Base-by-base conservation (phyloP, 768 basidiomycete genomes). In the Tricholoma saponaceum region DNA sequence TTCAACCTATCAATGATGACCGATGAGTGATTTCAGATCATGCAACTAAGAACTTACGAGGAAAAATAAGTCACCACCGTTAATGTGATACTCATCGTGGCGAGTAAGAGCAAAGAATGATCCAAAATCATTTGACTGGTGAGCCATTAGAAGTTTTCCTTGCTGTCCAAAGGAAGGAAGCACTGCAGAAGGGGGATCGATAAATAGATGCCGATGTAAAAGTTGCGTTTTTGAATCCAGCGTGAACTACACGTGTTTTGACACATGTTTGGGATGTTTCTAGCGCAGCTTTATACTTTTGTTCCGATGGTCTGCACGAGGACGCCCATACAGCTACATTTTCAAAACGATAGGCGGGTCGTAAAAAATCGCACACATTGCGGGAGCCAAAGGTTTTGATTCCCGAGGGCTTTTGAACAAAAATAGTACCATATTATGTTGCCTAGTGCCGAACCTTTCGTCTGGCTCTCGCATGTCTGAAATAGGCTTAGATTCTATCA, bases 1-100 rank as follows among this genome's bases (percentile, higher is more conserved):
- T 58, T 83, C 81, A 20, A 82, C 80, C 83, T 85, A 61, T 28
- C 4, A 30, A 25, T 26, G 49, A 30, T 32, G 64, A 64, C 70
- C 10, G 72, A 73, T 18, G 70, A 72, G 28, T 69, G 71, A 39
- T 73, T 72, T 0, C 72, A 63, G 0, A 69, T 65, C 52, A 32
- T 9, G 64, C 62, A 41, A 30, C 26, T 37, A 12, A 47, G 20
- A 52, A 77, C 80, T 61, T 75, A 84, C 83, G 30, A 80, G 56
- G 61, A 84, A 78, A 13, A 70, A 75, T 0, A 83, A 62, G 58
- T 83, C 83, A 0, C 84, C 84, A 13, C 81, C 82, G 0, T 68
- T 67, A 10, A 85, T 62, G 60, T 78, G 83, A 55, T 79, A 86
- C 1, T 76, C 66, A 4, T 70, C 67, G 51, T 75, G 74, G 18